Evolutionary conservation across 495 filamentous ascomycete genomes (phyloP), one percentile per base, ranked within the genome.

Genomic region (Aeminium ludgeri): DNA sequence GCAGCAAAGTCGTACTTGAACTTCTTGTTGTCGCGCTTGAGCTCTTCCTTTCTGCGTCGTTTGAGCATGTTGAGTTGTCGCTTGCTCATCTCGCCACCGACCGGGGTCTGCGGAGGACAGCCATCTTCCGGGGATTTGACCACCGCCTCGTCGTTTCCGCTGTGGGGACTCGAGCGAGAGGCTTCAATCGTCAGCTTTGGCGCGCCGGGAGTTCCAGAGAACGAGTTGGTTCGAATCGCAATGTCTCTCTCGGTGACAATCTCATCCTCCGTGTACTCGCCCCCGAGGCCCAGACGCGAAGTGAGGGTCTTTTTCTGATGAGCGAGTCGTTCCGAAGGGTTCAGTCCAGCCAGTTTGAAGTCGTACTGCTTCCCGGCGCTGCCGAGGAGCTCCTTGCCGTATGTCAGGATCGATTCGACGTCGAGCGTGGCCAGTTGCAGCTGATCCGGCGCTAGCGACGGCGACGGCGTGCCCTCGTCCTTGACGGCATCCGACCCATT

Each of bases 21-120:
- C 30, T 91, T 85, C 57, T 96, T 96, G 43, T 78, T 85, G 11
- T 79, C 79, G 28, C 82, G 79, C 30, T 55, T 50, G 31, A 57
- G 34, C 19, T 60, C 57, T 25, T 59, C 50, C 49, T 62, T 62
- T 5, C 54, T 76, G 55, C 84, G 86, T 7, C 89, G 74, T 58
- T 97, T 97, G 8, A 97, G 66, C 40, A 83, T 81, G 52, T 96
- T 97, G 20, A 93, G 67, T 55, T 96, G 89, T 11, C 89, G 76
- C 43, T 85, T 81, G 62, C 86, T 95, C 12, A 96, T 57, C 38
- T 89, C 82, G 38, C 86, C 86, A n/a, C 85, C 83, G 40, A 52
- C 61, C 49, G 64, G 66, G 33, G 67, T 68, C 41, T 61, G 55
- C 10, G 61, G 53, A 7, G 40, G 45, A n/a, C n/a, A n/a, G 13